Conservation (phyloP, 1,284 basidiomycete species). For the Wolfiporia cocos region DNA sequence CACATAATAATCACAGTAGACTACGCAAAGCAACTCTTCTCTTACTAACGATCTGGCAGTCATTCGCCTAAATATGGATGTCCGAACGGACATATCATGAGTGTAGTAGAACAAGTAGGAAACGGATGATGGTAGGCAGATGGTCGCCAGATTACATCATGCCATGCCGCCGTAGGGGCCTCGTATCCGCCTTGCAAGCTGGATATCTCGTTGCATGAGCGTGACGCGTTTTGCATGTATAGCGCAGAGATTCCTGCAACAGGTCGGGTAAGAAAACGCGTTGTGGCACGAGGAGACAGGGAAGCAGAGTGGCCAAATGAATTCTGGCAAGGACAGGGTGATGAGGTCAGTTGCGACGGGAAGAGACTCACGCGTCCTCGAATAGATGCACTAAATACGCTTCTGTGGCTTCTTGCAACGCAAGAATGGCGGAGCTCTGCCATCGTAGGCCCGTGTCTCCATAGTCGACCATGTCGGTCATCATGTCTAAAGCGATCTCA, state of each 20-base stretch:
- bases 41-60: no score
- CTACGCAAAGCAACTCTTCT: no score
- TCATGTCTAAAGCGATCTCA: conserved; percentile 87
- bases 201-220: conserved; percentile 96
- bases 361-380: conserved; percentile 80
- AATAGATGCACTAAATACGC: conserved; percentile 92
- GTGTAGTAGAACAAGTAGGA: background rate
- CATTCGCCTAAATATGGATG: no score
- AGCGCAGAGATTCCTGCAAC: conserved; percentile 81
- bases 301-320: no score
- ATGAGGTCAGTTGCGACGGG: background rate
- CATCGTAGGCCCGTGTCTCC: conserved; percentile 68
- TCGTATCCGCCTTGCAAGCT: conserved; percentile 90
- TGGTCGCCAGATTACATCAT: conserved; percentile 6
- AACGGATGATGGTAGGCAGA: background rate
- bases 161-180: conserved; percentile 64
- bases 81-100: background rate
- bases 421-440: conserved; percentile 88
- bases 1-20: no score
- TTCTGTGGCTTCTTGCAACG: conserved; percentile 92
- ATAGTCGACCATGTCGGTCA: conserved; percentile 63
- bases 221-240: conserved; percentile 99
- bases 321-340: no score
- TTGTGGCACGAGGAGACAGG: no score
- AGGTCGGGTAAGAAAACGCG: no score